Evolutionary conservation across 305 asterid species (phyloP).

Genomic region (Plantago rigida): DNA sequence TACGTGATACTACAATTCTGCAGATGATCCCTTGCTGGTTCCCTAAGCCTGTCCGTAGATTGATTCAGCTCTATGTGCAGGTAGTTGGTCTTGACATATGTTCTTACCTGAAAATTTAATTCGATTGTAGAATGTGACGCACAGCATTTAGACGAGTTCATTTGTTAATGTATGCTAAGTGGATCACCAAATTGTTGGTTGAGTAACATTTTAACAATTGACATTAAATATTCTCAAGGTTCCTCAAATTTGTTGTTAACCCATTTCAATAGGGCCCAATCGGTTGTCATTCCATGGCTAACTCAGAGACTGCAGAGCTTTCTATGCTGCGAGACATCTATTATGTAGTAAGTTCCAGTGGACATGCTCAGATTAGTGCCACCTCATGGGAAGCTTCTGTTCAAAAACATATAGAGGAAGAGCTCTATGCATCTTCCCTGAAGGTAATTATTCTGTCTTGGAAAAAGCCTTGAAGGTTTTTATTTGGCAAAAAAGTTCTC

Average conservation of each 20-base stretch:
- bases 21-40: conserved; percentile 99
- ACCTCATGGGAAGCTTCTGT: conserved; percentile 91
- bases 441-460: conserved; percentile 43
- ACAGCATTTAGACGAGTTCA: no score
- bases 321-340: conserved; percentile 61
- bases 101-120: not conserved
- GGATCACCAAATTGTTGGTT: not conserved
- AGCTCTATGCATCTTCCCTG: conserved; percentile 70
- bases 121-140: no score
- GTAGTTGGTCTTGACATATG: conserved; percentile 31
- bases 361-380: conserved; percentile 69
- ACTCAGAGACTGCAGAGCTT: conserved; percentile 55
- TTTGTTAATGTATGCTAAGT: not conserved
- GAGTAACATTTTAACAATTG: conserved; percentile 7
- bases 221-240: conserved; percentile 17
- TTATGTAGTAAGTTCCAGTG: conserved; percentile 50
- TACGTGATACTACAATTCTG: conserved; percentile 76
- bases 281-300: conserved; percentile 80
- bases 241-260: conserved; percentile 18
- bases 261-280: conserved; percentile 70
- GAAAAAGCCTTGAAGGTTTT: not conserved
- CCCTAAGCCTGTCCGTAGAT: conserved; percentile 85
- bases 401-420: conserved; percentile 85
- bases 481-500: not conserved
- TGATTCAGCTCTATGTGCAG: conserved; percentile 90